A percentile compares a stretch with the other conserved stretches of the same genome.
These are phyloP conservation scores for Coemansia sp. DNA, from an alignment of 192 early-diverging fungal species.

Conservation along the genomic window DNA sequence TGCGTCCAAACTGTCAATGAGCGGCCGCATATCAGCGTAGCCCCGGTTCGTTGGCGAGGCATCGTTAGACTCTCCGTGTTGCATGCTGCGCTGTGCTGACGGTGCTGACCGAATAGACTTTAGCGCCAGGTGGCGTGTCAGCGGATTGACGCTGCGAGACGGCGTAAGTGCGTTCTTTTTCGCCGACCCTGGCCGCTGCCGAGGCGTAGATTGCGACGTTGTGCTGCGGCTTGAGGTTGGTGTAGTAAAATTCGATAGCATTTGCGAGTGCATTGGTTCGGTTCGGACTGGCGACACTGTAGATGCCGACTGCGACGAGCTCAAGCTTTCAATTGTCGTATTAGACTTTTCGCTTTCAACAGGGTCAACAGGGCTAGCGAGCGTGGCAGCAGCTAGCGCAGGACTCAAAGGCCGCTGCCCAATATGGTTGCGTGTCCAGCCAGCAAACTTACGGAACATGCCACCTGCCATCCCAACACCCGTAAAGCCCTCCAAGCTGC, in stretches of 20 bases:
- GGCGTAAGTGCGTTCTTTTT: conserved; percentile 26
- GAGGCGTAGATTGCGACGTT: conserved; percentile 19
- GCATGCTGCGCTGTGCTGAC: conserved; percentile 8
- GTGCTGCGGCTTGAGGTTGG: conserved; percentile 9
- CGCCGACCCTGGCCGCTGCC: conserved; percentile 16
- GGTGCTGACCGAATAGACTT: conserved; percentile 35
- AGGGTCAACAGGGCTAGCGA: neutral
- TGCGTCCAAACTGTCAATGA: conserved; percentile 7
- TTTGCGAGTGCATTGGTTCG: conserved; percentile 44
- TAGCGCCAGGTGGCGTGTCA: conserved; percentile 42
- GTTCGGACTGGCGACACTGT: conserved; percentile 37
- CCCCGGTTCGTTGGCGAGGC: conserved; percentile 9
- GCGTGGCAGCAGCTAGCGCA: neutral
- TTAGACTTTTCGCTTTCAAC: neutral
- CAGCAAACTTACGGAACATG: conserved; percentile 36
- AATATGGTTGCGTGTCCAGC: conserved; percentile 29
- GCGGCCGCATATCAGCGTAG: neutral
- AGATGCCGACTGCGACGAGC: conserved; percentile 33
- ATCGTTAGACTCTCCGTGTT: neutral
- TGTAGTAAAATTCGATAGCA: conserved; percentile 27
- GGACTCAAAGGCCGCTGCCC: conserved; percentile 20
- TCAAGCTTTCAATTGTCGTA: conserved; percentile 7
- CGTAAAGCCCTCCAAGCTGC: conserved; percentile 7
- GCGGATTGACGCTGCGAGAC: conserved; percentile 41
- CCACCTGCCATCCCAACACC: conserved; percentile 36